A percentile compares a stretch with the other conserved stretches of the same genome.
Evolutionary conservation across 306 rosid species (phyloP).

Genomic region (Cucurbita maxima): DNA sequence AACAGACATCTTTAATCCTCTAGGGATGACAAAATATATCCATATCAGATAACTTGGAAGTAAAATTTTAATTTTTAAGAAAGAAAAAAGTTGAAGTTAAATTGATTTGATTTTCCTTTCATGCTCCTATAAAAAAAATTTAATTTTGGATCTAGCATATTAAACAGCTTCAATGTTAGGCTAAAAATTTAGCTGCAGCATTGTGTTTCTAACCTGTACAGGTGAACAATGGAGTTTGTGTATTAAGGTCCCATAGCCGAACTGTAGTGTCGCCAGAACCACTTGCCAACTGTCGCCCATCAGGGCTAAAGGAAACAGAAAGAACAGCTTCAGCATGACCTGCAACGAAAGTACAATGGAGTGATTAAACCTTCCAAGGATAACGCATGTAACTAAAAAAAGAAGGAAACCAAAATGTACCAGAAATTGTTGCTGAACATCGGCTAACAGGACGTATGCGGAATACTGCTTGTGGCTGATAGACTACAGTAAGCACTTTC

Average conservation of each 20-base stretch:
- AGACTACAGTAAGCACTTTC: constrained; percentile 77
- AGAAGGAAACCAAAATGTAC: constrained; percentile 16
- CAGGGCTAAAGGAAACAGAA: constrained; percentile 85
- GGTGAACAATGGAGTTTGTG: constrained; percentile 76
- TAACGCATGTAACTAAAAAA: not conserved
- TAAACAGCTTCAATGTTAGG: not conserved
- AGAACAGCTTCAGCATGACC: constrained; percentile 86
- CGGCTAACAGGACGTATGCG: constrained; percentile 73
- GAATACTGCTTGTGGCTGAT: constrained; percentile 90
- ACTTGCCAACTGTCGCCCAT: constrained; percentile 79
- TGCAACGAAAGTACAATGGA: constrained; percentile 16
- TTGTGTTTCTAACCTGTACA: constrained; percentile 55
- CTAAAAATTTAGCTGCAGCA: not conserved
- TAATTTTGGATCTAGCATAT: not conserved
- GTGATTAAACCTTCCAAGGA: not conserved
- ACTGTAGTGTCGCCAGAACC: constrained; percentile 95
- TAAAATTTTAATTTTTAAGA: no score
- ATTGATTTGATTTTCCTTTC: no score
- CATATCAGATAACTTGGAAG: not conserved
- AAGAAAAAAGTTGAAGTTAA: not conserved
- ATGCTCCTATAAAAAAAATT: not conserved
- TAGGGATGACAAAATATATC: not conserved
- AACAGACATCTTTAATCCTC: not conserved
- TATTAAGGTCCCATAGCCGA: constrained; percentile 77
- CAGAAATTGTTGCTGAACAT: constrained; percentile 89